Percentiles rank a stretch among this genome's conserved stretches.
Evolutionary conservation across 2,329 filamentous ascomycete species (phyloP).

Genomic region (Alternaria ventricosa): DNA sequence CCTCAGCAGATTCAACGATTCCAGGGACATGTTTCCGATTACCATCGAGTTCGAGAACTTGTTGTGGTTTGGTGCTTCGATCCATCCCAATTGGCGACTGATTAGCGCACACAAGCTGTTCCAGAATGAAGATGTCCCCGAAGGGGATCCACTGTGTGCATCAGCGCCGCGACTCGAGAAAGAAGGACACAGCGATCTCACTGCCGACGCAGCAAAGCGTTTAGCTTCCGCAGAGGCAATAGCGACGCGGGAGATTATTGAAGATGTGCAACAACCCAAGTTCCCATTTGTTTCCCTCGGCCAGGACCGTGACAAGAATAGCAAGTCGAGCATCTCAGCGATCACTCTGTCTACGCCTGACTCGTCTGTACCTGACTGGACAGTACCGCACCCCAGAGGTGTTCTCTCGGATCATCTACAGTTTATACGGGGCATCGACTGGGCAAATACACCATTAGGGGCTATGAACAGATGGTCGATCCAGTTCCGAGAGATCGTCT

Average conservation of each 20-base stretch:
- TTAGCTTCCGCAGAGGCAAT: slow-evolving; percentile 9
- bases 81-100: slow-evolving; percentile 39
- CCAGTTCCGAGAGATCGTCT: slow-evolving; percentile 53
- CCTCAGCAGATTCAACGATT: slow-evolving; percentile 53
- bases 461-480: slow-evolving; percentile 57
- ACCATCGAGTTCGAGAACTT: slow-evolving; percentile 45
- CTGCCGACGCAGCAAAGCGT: slow-evolving; percentile 2
- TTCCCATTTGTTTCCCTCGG: slow-evolving; percentile 12
- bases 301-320: slow-evolving; percentile 24
- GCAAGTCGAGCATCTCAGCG: slow-evolving; percentile 23
- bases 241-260: neutral
- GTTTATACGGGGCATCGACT: slow-evolving; percentile 55
- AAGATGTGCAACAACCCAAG: slow-evolving; percentile 13
- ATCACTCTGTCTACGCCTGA: slow-evolving; percentile 31
- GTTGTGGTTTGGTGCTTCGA: slow-evolving; percentile 41
- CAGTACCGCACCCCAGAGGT: slow-evolving; percentile 26
- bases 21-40: slow-evolving; percentile 54
- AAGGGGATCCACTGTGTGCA: slow-evolving; percentile 9
- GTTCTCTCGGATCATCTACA: slow-evolving; percentile 38
- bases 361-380: slow-evolving; percentile 39
- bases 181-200: neutral
- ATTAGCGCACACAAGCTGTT: slow-evolving; percentile 33
- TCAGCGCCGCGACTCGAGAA: neutral
- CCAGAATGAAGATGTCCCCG: slow-evolving; percentile 22
- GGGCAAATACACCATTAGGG: slow-evolving; percentile 57